Evolutionary conservation across 208 protist genomes (phyloP), one percentile per base, ranked within the genome.

Genomic region (Trypanosoma melophagium): DNA sequence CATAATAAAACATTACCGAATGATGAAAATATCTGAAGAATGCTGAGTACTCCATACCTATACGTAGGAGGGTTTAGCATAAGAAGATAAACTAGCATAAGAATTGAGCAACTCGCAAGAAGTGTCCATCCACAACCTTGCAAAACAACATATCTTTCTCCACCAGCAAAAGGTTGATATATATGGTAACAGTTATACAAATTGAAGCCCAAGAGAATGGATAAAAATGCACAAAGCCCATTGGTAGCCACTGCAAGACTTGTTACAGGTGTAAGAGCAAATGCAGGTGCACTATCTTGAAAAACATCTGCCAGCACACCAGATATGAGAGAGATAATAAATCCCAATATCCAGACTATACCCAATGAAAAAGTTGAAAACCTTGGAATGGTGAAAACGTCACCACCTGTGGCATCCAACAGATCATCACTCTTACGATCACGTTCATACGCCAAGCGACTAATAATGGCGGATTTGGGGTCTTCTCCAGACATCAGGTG

Each of bases 151-250:
- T 91, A 96, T 40, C 60, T 57, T 10, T 78, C 68, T 14, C 90
- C 90, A 2, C 90, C 90, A 35, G 60, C 63, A 57, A 96, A 96
- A 5, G 90, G 90, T 53, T 93, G 86, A 58, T 93, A 96, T n/a
- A 93, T 55, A 42, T 60, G 73, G 63, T 89, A 96, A 17, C 53
- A 50, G 52, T 55, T 58, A 21, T 42, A 69, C 3, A 76, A n/a
- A 40, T 81, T 84, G 56, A 78, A 86, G 7, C 87, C 87, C 14
- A 88, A 59, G 9, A 87, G 24, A 69, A 86, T 89, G 3, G 82
- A 73, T 16, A 89, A 58, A 13, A 90, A 49, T 38, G 70, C 64
- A 51, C 76, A 82, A 2, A 89, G 45, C 17, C 79, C 14, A 31
- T 76, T 81, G 44, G 89, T 60, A 14, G 83, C 79, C 0, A 74